Evolutionary conservation across 2,329 filamentous ascomycete species (phyloP).

Genomic region (Aspergillus alliaceus): DNA sequence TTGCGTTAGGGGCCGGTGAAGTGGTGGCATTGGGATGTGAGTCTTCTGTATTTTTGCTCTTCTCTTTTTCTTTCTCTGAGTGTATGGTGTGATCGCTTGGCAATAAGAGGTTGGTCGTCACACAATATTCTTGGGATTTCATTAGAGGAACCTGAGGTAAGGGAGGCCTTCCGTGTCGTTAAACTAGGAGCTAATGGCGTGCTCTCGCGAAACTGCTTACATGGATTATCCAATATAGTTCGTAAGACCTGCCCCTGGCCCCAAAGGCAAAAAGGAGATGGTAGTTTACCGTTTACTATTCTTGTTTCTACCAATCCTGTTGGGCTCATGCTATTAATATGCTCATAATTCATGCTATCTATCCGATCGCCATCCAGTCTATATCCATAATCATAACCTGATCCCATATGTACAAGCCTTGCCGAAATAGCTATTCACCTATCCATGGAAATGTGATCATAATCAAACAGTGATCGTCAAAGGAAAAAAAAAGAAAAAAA

Average conservation of each 20-base stretch:
- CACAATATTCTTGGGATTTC: neutral
- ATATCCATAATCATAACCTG: neutral
- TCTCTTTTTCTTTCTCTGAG: neutral
- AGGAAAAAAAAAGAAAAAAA: neutral
- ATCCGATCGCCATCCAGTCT: constrained; percentile 1
- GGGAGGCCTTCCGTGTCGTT: neutral
- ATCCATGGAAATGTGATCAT: constrained; percentile 1
- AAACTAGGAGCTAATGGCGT: neutral
- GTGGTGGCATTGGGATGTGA: neutral
- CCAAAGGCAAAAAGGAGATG: too few relatives aligned
- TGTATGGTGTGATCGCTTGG: neutral
- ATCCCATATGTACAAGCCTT: neutral
- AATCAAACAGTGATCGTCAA: neutral
- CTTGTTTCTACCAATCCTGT: too few relatives aligned
- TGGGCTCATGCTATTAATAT: neutral
- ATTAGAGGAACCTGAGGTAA: neutral
- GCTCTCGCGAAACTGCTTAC: neutral
- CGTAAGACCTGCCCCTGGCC: too few relatives aligned
- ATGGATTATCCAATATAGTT: neutral
- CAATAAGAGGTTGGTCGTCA: neutral
- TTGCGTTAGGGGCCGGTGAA: neutral
- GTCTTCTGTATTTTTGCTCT: neutral
- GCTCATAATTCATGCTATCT: constrained; percentile 2
- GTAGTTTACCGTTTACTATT: neutral
- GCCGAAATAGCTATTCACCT: neutral